phyloP scores from a whole-genome alignment of 2,329 filamentous ascomycete genomes.

The Escovopsis weberi region DNA sequence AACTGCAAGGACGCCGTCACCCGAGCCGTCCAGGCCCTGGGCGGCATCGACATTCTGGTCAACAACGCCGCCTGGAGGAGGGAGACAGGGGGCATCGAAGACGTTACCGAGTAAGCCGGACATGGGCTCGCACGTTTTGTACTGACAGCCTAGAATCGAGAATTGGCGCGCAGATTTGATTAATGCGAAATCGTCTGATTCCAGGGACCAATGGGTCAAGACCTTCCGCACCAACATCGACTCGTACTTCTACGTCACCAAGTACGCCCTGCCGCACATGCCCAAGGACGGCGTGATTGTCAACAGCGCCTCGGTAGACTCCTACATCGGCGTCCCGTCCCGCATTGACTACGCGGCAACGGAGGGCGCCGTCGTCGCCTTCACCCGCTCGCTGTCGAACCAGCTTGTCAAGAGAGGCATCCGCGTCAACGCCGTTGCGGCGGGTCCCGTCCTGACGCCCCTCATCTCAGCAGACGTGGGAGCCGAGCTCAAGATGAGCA shows the following conservation, averaged over 20 bases:
- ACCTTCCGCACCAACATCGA: neutral
- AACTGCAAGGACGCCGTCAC: neutral
- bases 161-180: neutral
- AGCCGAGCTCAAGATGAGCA: neutral
- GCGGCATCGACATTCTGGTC: neutral
- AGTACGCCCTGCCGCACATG: neutral
- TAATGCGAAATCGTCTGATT: neutral
- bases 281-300: constrained; percentile 25
- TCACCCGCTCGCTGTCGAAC: constrained; percentile 37
- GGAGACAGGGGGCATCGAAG: neutral
- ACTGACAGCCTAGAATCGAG: neutral
- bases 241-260: neutral
- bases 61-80: neutral
- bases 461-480: constrained; percentile 1
- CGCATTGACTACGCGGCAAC: constrained; percentile 43
- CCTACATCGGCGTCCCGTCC: constrained; percentile 33
- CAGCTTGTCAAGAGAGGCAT: constrained; percentile 42
- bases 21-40: neutral
- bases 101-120: neutral
- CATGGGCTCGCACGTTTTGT: too few species aligned
- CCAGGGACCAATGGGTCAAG: neutral
- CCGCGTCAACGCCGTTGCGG: constrained; percentile 33
- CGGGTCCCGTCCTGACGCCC: constrained; percentile 29
- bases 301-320: constrained; percentile 39
- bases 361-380: constrained; percentile 43